Evolutionary conservation across 495 filamentous ascomycete genomes (phyloP).

Genomic region (Podospora pseudopauciseta): DNA sequence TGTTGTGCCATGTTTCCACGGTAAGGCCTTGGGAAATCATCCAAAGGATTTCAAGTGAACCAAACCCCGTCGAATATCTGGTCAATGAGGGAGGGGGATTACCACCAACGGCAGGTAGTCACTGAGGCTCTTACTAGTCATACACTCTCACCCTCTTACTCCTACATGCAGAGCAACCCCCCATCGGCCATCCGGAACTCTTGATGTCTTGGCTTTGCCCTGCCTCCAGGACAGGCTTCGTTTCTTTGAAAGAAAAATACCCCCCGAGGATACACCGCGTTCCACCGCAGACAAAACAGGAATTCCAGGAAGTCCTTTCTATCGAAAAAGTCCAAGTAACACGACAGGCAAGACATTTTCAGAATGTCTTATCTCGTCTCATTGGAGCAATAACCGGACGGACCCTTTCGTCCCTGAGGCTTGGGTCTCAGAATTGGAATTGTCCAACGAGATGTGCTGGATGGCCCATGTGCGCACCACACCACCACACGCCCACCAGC

Average conservation of each 20-base stretch:
- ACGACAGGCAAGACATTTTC: not conserved
- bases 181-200: not conserved
- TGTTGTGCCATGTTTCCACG: not conserved
- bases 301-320: not conserved
- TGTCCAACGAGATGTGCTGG: slow-evolving; percentile 4
- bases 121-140: not conserved
- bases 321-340: not conserved
- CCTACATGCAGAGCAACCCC: not conserved
- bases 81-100: not conserved
- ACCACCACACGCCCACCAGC: not conserved
- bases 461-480: not conserved
- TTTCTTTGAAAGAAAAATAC: not conserved
- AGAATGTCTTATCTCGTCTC: not conserved
- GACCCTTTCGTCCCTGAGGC: not conserved
- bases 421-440: not conserved
- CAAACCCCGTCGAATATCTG: not conserved
- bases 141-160: not conserved
- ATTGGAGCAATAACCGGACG: not conserved
- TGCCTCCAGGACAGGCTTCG: not conserved
- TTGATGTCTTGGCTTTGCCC: not conserved
- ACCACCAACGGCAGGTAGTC: not conserved
- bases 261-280: not conserved
- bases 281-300: not conserved
- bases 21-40: not conserved
- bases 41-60: not conserved